Evolutionary conservation across 2,329 filamentous ascomycete genomes (phyloP).

Genomic region (Helminthosporium solani): DNA sequence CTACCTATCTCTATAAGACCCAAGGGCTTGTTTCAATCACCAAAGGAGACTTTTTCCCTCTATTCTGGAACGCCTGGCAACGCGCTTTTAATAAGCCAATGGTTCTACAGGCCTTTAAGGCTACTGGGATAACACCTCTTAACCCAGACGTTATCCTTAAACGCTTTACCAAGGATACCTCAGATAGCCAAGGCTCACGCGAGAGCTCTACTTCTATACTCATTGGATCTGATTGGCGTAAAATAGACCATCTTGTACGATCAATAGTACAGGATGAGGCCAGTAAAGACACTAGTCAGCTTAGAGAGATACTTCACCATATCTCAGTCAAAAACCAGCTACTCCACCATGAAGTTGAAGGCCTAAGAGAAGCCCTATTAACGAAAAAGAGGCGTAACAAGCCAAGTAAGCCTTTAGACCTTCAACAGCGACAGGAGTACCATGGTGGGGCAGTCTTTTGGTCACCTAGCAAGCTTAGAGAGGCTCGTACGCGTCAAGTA

Average conservation of each 20-base stretch:
- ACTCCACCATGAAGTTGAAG: constrained; percentile 7
- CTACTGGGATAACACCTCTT: constrained; percentile 5
- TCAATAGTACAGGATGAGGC: background rate
- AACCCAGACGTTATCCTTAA: constrained; percentile 6
- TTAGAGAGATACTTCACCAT: constrained; percentile 5
- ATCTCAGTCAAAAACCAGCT: constrained; percentile 7
- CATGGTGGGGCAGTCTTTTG: constrained; percentile 13
- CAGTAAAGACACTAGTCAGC: constrained; percentile 3
- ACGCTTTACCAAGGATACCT: background rate
- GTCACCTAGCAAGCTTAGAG: constrained; percentile 6
- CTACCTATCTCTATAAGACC: background rate
- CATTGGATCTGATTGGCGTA: constrained; percentile 7
- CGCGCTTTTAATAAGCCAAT: background rate
- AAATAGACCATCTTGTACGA: constrained; percentile 6
- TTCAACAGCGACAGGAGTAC: constrained; percentile 8
- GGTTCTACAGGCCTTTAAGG: constrained; percentile 5
- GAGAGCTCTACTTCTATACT: constrained; percentile 5
- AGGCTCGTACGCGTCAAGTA: constrained; percentile 1
- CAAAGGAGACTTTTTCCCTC: constrained; percentile 11
- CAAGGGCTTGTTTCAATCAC: constrained; percentile 15
- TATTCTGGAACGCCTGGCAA: constrained; percentile 11
- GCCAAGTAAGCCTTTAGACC: constrained; percentile 6
- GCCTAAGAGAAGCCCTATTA: constrained; percentile 7
- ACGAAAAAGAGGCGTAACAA: constrained; percentile 9
- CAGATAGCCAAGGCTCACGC: background rate